Conservation (phyloP, 495 filamentous ascomycete genomes). For the Aspergillus hancockii region DNA sequence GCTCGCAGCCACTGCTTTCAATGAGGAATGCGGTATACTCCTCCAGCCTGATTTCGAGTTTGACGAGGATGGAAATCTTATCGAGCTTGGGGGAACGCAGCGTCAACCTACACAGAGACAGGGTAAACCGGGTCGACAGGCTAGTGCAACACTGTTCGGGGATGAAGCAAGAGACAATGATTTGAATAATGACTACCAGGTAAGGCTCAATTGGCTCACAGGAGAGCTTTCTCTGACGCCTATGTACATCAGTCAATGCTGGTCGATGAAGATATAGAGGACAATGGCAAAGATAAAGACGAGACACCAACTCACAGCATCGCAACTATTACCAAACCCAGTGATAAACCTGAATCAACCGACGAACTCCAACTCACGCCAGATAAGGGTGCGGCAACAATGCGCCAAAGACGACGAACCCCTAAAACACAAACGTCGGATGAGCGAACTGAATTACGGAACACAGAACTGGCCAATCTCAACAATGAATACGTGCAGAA, state of each 20-base stretch:
- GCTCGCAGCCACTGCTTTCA: slow-evolving; percentile 21
- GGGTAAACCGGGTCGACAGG: slow-evolving; percentile 14
- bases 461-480: slow-evolving; percentile 58
- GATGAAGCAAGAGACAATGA: slow-evolving; percentile 17
- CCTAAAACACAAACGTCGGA: slow-evolving; percentile 27
- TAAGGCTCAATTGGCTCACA: slow-evolving; percentile 19
- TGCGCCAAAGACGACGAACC: slow-evolving; percentile 21
- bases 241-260: slow-evolving; percentile 12
- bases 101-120: slow-evolving; percentile 5
- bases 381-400: slow-evolving; percentile 20
- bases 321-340: not conserved
- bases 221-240: slow-evolving; percentile 2
- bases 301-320: not conserved
- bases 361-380: not conserved
- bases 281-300: not conserved
- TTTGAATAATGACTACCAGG: slow-evolving; percentile 25
- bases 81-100: slow-evolving; percentile 32
- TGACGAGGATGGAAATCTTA: slow-evolving; percentile 63
- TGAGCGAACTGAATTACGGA: slow-evolving; percentile 43
- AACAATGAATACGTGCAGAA: slow-evolving; percentile 57
- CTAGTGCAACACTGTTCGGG: slow-evolving; percentile 29
- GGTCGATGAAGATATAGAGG: slow-evolving; percentile 17
- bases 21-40: slow-evolving; percentile 51
- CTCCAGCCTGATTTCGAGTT: slow-evolving; percentile 67
- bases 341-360: not conserved